phyloP scores from a whole-genome alignment of 1,139 yeast genomes.

The Meyerozyma elateridarum region DNA sequence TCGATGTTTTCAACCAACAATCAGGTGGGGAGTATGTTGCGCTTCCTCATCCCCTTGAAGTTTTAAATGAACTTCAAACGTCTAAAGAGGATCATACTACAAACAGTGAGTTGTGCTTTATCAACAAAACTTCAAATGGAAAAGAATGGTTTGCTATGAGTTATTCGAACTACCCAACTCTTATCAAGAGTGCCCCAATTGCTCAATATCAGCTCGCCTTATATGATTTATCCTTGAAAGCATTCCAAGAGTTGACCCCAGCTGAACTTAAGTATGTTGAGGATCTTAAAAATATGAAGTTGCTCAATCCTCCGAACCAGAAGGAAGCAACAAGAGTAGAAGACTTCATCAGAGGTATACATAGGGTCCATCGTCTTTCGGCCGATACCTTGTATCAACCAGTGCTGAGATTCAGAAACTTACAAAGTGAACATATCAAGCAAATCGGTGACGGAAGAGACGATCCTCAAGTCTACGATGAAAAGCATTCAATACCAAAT shows the following conservation, averaged over 20 bases:
- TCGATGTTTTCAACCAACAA: constrained; percentile 55
- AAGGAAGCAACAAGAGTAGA: constrained; percentile 18
- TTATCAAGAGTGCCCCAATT: constrained; percentile 74
- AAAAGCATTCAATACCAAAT: constrained; percentile 16
- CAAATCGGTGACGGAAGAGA: constrained; percentile 26
- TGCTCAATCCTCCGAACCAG: constrained; percentile 12
- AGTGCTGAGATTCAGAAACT: constrained; percentile 23
- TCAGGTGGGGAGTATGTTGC: constrained; percentile 35
- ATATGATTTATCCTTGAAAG: constrained; percentile 17
- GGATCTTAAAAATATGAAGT: constrained; percentile 17
- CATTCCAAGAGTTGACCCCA: constrained; percentile 6
- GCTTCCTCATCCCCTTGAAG: constrained; percentile 63
- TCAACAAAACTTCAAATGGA: constrained; percentile 59
- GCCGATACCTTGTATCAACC: constrained; percentile 37
- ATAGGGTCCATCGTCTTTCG: constrained; percentile 32
- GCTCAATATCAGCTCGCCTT: constrained; percentile 50
- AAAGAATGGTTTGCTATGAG: constrained; percentile 86
- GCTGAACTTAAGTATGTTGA: constrained; percentile 8
- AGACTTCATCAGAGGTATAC: constrained; percentile 48
- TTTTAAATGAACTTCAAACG: constrained; percentile 31
- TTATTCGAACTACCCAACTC: constrained; percentile 67
- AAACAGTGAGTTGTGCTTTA: constrained; percentile 46
- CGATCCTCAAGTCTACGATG: constrained; percentile 5
- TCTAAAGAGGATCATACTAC: constrained; percentile 16
- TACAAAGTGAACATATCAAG: constrained; percentile 13